Conservation (phyloP, 345 rosid species). For the Aquilaria yunnanensis region DNA sequence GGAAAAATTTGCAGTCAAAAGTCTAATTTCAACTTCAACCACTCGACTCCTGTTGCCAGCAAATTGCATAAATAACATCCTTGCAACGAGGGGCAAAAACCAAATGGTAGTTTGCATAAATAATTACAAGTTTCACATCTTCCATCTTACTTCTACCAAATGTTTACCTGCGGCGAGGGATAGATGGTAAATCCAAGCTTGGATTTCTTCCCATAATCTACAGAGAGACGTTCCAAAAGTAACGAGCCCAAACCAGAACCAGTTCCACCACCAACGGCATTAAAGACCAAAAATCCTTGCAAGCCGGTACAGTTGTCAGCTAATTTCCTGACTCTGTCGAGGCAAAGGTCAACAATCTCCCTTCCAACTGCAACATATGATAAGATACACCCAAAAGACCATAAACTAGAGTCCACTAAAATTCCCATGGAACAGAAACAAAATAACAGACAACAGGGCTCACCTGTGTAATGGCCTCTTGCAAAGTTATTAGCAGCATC, state of each 20-base stretch:
- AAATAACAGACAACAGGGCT: not conserved
- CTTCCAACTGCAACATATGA: constrained; percentile 59
- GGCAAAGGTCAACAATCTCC: constrained; percentile 82
- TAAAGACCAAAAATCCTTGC: constrained; percentile 77
- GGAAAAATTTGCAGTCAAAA: not conserved
- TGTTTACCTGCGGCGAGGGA: constrained; percentile 74
- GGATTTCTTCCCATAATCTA: constrained; percentile 89
- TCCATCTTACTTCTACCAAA: too few species aligned
- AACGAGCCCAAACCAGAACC: constrained; percentile 83
- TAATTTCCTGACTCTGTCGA: constrained; percentile 68
- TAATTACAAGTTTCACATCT: not conserved
- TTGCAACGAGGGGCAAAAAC: not conserved
- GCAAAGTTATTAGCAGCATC: constrained; percentile 94
- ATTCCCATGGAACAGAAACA: constrained; percentile 2
- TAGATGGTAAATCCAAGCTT: constrained; percentile 78
- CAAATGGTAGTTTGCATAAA: not conserved
- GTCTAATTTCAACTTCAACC: too few species aligned
- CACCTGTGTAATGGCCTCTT: constrained; percentile 87
- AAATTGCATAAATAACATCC: not conserved
- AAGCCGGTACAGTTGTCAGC: constrained; percentile 87
- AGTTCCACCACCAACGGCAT: constrained; percentile 82
- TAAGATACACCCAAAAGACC: not conserved
- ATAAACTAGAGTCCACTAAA: not conserved
- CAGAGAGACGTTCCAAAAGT: constrained; percentile 74
- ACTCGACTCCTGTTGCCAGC: not conserved